These are phyloP conservation scores for Kluyveromyces lactis DNA, from an alignment of 805 yeast genomes.

Conservation along the genomic window DNA sequence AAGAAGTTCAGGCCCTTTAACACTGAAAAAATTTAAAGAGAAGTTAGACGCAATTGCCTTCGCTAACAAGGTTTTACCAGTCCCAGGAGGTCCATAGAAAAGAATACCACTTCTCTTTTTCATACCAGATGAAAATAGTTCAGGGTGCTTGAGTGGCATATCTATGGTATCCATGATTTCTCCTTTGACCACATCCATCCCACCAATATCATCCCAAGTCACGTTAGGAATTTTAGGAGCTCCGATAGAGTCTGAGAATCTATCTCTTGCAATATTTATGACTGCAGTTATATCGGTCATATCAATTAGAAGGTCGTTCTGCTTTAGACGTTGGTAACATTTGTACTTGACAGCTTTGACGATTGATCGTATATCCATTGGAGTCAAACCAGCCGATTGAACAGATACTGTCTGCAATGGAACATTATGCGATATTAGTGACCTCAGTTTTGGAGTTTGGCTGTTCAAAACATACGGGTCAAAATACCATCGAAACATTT, in stretches of 20 bases:
- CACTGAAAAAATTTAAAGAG: conserved; percentile 88
- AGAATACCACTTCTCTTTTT: conserved; percentile 91
- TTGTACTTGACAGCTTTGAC: conserved; percentile 53
- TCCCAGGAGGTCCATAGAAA: conserved; percentile 98
- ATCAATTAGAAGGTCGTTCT: conserved; percentile 30
- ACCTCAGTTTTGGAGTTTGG: background rate
- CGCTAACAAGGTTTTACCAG: conserved; percentile 92
- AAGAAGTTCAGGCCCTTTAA: conserved; percentile 92
- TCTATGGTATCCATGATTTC: conserved; percentile 94
- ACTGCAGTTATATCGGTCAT: conserved; percentile 54
- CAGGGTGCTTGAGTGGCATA: conserved; percentile 91
- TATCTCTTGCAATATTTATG: conserved; percentile 73
- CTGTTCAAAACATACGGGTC: conserved; percentile 23
- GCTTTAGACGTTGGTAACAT: conserved; percentile 42
- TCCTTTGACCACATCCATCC: conserved; percentile 79
- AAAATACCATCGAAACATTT: conserved; percentile 49
- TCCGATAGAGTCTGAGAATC: conserved; percentile 89
- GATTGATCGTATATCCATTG: conserved; percentile 69
- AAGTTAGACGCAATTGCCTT: conserved; percentile 96
- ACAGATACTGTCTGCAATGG: conserved; percentile 52
- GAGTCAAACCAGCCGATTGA: conserved; percentile 90
- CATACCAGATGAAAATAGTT: conserved; percentile 76
- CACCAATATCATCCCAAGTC: conserved; percentile 96
- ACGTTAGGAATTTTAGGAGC: conserved; percentile 95
- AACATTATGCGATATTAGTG: conserved; percentile 25